Evolutionary conservation across 805 yeast genomes (phyloP), one percentile per base, ranked within the genome.

Genomic region (Saccharomycopsis vini): DNA sequence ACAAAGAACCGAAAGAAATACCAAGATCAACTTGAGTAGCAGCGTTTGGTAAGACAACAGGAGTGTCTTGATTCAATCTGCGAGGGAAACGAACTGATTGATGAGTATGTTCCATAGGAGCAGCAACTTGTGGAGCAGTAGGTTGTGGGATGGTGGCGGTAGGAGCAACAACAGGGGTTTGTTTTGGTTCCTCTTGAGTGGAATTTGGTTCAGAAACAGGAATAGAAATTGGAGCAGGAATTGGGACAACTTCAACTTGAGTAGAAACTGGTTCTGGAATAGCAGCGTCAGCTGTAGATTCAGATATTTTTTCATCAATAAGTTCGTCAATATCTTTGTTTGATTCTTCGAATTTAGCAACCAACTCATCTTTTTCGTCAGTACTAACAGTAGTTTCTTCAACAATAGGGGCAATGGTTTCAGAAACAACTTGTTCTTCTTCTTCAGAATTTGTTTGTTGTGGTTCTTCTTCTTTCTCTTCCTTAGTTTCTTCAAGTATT

Each of bases 1-100:
- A 39, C 46, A 73, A 62, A 10, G 81, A 73, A 45, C 85, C 85
- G 54, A 79, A 78, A 28, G 81, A 77, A 33, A 79, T 77, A 50
- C 78, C 80, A 23, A 73, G 64, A 31, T 51, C 53, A 18, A 52
- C 45, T 50, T 57, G 59, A 28, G 52, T 42, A 36, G 72, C 64
- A 31, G 71, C 61, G 35, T 66, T 64, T 50, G 84, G 84, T 57
- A 79, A 71, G 26, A 77, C 66, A 43, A 67, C 73, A 26, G 74
- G 65, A 13, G 63, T 67, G 26, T 67, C 68, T 56, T 66, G 71
- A 49, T 64, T 59, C 42, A 64, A 51, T 46, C 62, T 56, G 42
- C 67, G 61, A 51, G 63, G 62, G 50, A 54, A 53, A 10, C 55
- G 40, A 20, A 34, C 29, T 24, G 43, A 43, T 29, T 47, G 39